Evolutionary conservation across 495 filamentous ascomycete genomes (phyloP).

Genomic region (Cudoniella acicularis): DNA sequence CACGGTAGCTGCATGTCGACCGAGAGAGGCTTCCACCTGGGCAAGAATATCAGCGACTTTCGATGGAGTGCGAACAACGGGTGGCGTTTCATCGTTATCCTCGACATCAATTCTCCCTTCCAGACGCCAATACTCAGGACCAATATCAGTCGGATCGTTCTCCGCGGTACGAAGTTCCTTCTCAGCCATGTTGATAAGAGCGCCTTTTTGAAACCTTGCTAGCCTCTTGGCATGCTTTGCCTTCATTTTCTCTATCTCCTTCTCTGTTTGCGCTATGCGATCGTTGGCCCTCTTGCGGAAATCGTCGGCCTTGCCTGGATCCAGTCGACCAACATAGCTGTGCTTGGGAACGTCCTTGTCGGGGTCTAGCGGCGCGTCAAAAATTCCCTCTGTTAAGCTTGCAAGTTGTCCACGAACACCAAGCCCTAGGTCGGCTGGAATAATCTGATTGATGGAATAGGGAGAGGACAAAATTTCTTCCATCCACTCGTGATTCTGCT

Average conservation of each 20-base stretch:
- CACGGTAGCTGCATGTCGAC: constrained; percentile 40
- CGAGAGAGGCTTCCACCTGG: constrained; percentile 53
- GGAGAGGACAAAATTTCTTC: constrained; percentile 92
- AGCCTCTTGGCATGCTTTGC: constrained; percentile 69
- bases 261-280: constrained; percentile 60
- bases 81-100: constrained; percentile 52
- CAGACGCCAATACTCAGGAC: constrained; percentile 59
- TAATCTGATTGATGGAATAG: constrained; percentile 75
- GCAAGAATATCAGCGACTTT: constrained; percentile 66
- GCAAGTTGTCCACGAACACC: constrained; percentile 85
- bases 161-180: constrained; percentile 53
- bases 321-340: constrained; percentile 52
- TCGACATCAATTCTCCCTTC: constrained; percentile 58
- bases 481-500: constrained; percentile 98
- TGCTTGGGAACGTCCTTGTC: constrained; percentile 35
- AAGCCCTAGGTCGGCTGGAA: constrained; percentile 81
- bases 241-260: constrained; percentile 81
- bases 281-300: constrained; percentile 71
- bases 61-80: constrained; percentile 51
- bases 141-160: constrained; percentile 47
- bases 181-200: constrained; percentile 61
- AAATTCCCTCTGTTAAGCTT: constrained; percentile 73
- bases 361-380: constrained; percentile 51
- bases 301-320: constrained; percentile 64
- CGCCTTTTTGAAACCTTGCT: constrained; percentile 66